Conservation (phyloP, 306 rosid species). For the Quercus alba region DNA sequence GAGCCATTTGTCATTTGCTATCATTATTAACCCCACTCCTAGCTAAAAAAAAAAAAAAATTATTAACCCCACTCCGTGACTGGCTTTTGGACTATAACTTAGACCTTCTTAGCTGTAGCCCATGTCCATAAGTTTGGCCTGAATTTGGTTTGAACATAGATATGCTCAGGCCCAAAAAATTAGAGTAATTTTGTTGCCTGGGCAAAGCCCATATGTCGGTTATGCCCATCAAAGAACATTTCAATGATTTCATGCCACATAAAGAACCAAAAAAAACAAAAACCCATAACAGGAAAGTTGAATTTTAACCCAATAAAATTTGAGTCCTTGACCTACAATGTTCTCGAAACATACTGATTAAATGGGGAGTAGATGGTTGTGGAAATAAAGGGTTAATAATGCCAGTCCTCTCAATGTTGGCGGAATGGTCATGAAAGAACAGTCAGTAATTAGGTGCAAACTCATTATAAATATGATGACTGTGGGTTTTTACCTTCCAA, state of each 20-base stretch:
- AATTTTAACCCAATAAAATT: background rate
- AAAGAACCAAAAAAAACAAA: background rate
- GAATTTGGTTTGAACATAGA: background rate
- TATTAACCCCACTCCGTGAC: no score
- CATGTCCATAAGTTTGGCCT: background rate
- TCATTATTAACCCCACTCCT: no score
- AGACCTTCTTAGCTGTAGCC: no score
- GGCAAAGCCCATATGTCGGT: no score
- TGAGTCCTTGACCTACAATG: background rate
- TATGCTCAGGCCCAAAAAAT: background rate
- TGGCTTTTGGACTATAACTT: no score
- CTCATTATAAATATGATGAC: background rate
- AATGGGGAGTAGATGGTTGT: background rate
- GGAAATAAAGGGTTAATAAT: background rate
- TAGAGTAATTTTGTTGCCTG: background rate
- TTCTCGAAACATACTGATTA: background rate
- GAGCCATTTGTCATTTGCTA: no score
- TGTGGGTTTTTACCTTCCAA: slow-evolving; percentile 11
- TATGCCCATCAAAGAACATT: background rate
- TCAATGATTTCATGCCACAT: background rate
- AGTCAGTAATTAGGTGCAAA: background rate
- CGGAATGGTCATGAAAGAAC: background rate
- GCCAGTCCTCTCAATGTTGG: background rate
- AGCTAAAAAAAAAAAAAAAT: no score
- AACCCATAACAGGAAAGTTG: background rate